Conservation (phyloP, 2,329 filamentous ascomycete species). For the Fusarium graminum region DNA sequence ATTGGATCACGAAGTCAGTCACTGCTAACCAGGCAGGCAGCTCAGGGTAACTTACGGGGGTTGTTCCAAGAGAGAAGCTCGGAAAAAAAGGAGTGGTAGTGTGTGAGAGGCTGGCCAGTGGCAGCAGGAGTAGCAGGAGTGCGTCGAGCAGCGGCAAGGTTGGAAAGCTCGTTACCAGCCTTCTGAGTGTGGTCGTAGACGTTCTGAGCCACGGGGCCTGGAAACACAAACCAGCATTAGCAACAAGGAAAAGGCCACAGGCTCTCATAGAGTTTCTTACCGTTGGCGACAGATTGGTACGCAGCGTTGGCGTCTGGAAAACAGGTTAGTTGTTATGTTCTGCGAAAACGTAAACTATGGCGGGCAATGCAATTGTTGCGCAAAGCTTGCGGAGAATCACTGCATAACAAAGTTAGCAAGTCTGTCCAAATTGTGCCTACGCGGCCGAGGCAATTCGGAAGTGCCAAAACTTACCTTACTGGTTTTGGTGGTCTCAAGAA, state of each 20-base stretch:
- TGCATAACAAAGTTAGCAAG: constrained; percentile 42
- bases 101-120: constrained; percentile 73
- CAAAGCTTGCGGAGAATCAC: constrained; percentile 24
- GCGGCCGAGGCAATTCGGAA: constrained; percentile 23
- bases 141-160: constrained; percentile 68
- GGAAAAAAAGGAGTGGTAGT: constrained; percentile 79
- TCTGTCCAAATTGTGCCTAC: constrained; percentile 31
- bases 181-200: constrained; percentile 69
- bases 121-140: constrained; percentile 67
- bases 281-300: constrained; percentile 62
- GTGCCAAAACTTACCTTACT: constrained; percentile 63
- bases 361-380: constrained; percentile 10
- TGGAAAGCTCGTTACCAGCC: constrained; percentile 68
- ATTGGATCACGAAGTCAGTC: constrained; percentile 31
- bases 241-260: constrained; percentile 12
- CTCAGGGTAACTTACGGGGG: constrained; percentile 64
- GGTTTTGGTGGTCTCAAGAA: constrained; percentile 62
- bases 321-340: constrained; percentile 50
- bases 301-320: constrained; percentile 63
- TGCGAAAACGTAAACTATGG: not conserved
- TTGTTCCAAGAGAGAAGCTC: constrained; percentile 78
- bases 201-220: constrained; percentile 71
- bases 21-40: constrained; percentile 11
- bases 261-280: constrained; percentile 52
- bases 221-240: constrained; percentile 22